Conservation (phyloP, 495 filamentous ascomycete genomes). For the Xylaria bambusicola region DNA sequence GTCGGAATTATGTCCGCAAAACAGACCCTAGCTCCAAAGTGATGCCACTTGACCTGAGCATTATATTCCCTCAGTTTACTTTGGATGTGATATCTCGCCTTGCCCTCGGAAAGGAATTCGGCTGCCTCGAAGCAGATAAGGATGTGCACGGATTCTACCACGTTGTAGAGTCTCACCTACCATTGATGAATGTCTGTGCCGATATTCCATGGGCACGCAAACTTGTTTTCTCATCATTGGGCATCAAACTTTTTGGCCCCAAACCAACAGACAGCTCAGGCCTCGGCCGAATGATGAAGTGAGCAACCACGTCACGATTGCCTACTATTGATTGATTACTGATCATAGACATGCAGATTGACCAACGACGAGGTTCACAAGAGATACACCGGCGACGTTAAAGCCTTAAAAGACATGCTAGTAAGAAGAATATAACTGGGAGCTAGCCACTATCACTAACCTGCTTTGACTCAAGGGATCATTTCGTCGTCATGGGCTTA, state of each 20-base stretch:
- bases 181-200: conserved; percentile 49
- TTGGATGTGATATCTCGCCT: conserved; percentile 68
- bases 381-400: conserved; percentile 31
- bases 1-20: conserved; percentile 29
- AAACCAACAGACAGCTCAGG: conserved; percentile 55
- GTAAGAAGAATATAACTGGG: conserved; percentile 21
- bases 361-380: conserved; percentile 42
- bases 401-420: conserved; percentile 41
- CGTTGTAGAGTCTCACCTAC: conserved; percentile 52
- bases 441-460: not conserved
- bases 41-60: conserved; percentile 41
- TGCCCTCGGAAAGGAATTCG: conserved; percentile 63
- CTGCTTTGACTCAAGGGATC: conserved; percentile 20
- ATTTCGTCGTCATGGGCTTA: conserved; percentile 27
- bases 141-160: conserved; percentile 60
- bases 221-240: conserved; percentile 54
- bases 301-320: not conserved
- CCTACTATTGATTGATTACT: not conserved
- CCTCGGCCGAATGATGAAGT: conserved; percentile 55
- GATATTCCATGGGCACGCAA: conserved; percentile 58
- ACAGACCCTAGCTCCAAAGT: conserved; percentile 16
- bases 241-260: conserved; percentile 55
- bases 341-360: conserved; percentile 23
- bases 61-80: conserved; percentile 48
- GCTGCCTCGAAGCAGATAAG: conserved; percentile 59